Percentiles rank a stretch among this genome's conserved stretches.
phyloP scores from a whole-genome alignment of 139 green algal species.

The Volvox reticuliferus region DNA sequence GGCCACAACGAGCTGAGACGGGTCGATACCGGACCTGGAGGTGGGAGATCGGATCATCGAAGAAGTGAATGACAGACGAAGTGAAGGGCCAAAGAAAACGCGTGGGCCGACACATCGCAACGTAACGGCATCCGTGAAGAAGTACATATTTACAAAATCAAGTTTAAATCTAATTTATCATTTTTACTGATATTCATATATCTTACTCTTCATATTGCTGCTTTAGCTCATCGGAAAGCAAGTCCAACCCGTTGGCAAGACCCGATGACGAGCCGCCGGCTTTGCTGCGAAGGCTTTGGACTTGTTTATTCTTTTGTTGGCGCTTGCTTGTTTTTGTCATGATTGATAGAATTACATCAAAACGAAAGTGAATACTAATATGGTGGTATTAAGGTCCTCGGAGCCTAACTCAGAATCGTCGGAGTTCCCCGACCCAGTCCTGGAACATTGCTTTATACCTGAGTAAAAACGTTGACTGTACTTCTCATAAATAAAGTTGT shows the following conservation, averaged over 20 bases:
- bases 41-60: neutral
- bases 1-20: neutral
- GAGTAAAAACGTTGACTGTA: no score
- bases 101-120: neutral
- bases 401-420: no score
- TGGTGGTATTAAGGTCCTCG: no score
- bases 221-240: conserved; percentile 46
- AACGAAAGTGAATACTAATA: no score
- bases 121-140: neutral
- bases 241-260: conserved; percentile 4
- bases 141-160: neutral
- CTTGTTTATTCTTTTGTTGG: conserved; percentile 61
- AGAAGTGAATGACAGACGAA: no score
- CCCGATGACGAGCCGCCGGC: conserved; percentile 32
- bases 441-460: no score
- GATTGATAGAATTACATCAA: neutral
- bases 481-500: no score
- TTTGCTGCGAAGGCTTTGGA: conserved; percentile 49
- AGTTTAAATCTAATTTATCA: neutral
- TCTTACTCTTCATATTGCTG: conserved; percentile 47
- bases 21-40: conserved; percentile 24
- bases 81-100: no score
- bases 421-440: no score
- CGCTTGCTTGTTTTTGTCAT: conserved; percentile 63
- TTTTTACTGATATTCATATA: neutral